Conservation (phyloP, 352 stramenopile species). For the Phytophthora europaea region DNA sequence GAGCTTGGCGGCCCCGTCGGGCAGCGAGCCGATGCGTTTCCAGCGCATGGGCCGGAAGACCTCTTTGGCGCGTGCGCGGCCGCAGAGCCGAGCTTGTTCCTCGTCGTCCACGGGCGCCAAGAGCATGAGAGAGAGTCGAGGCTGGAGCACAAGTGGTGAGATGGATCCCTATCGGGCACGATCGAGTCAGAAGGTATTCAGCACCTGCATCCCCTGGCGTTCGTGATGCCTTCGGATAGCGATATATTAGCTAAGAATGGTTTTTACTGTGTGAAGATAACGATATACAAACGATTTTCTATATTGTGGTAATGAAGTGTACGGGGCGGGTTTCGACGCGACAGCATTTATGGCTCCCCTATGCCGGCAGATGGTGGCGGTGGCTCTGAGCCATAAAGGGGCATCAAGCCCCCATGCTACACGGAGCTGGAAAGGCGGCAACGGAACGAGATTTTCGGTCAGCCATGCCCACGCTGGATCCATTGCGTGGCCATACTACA, state of each 20-base stretch:
- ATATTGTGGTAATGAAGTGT: not conserved
- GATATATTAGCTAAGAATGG: no score
- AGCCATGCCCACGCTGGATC: conserved; percentile 2
- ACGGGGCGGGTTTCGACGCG: conserved; percentile 7
- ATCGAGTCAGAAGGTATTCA: conserved; percentile 26
- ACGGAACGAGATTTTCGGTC: not conserved
- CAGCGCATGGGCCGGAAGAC: conserved; percentile 77
- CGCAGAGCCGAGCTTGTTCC: conserved; percentile 59
- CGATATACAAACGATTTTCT: not conserved
- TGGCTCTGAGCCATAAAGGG: not conserved
- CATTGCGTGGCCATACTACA: conserved; percentile 1
- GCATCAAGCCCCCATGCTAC: not conserved
- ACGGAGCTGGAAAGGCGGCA: not conserved
- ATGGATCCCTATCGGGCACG: not conserved
- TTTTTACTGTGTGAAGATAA: not conserved
- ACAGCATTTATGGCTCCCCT: conserved; percentile 24
- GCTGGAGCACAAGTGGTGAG: not conserved
- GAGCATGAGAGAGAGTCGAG: conserved; percentile 15
- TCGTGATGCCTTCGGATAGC: not conserved
- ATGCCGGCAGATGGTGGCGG: conserved; percentile 7
- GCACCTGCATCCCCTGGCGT: conserved; percentile 13
- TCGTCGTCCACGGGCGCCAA: conserved; percentile 58
- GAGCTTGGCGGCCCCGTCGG: conserved; percentile 66
- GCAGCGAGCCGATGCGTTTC: conserved; percentile 67
- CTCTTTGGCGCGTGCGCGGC: conserved; percentile 70